Conservation (phyloP, 73 alveolate genomes). For the Paraurostyla sp. region DNA sequence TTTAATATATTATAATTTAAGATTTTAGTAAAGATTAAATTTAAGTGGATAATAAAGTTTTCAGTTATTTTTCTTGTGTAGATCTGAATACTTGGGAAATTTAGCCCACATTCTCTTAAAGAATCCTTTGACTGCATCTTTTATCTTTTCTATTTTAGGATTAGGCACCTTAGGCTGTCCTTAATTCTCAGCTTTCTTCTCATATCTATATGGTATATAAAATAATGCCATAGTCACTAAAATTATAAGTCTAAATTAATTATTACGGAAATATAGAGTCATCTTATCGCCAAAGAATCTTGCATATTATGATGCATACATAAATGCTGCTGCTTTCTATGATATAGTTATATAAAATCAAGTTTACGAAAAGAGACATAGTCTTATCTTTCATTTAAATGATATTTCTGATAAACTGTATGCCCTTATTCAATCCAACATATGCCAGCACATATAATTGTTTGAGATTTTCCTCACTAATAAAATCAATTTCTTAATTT, state of each 20-base stretch:
- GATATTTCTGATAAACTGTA: constrained; percentile 24
- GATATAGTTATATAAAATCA: neutral
- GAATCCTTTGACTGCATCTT: neutral
- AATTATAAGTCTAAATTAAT: neutral
- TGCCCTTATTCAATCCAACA: neutral
- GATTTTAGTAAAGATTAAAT: too few species aligned
- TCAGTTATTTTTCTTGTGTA: neutral
- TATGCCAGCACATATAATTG: neutral
- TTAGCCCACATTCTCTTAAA: neutral
- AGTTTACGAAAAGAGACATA: constrained; percentile 1
- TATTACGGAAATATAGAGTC: neutral
- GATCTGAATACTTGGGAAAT: neutral
- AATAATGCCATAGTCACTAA: constrained; percentile 1
- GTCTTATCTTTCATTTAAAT: constrained; percentile 16
- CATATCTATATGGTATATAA: neutral
- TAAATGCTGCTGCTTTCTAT: constrained; percentile 13
- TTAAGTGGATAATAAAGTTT: too few species aligned
- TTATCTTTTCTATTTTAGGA: neutral
- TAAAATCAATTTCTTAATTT: neutral
- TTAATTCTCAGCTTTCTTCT: neutral
- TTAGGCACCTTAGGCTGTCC: neutral
- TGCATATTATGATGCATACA: neutral
- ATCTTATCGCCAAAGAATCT: constrained; percentile 24
- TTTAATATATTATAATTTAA: too few species aligned
- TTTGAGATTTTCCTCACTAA: constrained; percentile 8